Percentiles rank a stretch among this genome's conserved stretches.
phyloP scores from a whole-genome alignment of 768 basidiomycete genomes.

The Tylopilus subfusipes region DNA sequence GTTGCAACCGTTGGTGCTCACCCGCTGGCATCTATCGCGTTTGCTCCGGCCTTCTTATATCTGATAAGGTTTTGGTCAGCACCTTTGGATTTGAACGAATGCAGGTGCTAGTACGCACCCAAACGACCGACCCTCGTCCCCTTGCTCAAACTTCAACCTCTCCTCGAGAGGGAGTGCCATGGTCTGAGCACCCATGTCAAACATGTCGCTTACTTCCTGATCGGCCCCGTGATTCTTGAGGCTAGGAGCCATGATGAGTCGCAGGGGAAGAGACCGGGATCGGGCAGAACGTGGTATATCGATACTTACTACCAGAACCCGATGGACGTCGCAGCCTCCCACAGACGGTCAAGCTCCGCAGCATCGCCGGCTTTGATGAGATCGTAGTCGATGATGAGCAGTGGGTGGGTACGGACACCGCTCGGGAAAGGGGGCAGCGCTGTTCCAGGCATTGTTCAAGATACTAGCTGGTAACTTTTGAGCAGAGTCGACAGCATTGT shows the following conservation, averaged over 20 bases:
- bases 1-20: slow-evolving; percentile 9
- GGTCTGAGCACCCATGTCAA: slow-evolving; percentile 40
- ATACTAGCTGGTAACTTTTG: not conserved
- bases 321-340: slow-evolving; percentile 44
- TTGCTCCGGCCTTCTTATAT: slow-evolving; percentile 63
- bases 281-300: not conserved
- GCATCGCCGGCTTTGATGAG: slow-evolving; percentile 35
- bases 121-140: slow-evolving; percentile 38
- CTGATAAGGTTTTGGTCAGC: slow-evolving; percentile 16
- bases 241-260: slow-evolving; percentile 16
- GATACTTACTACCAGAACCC: slow-evolving; percentile 54
- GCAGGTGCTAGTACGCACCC: slow-evolving; percentile 30
- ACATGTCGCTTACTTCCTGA: slow-evolving; percentile 36
- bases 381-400: slow-evolving; percentile 45
- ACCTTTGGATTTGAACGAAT: not conserved
- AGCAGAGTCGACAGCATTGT: not conserved
- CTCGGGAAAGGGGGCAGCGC: slow-evolving; percentile 42
- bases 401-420: slow-evolving; percentile 41
- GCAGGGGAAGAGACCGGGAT: not conserved
- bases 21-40: slow-evolving; percentile 59
- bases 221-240: slow-evolving; percentile 44
- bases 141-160: slow-evolving; percentile 43
- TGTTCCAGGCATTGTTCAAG: slow-evolving; percentile 31
- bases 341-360: slow-evolving; percentile 41
- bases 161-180: slow-evolving; percentile 41